These are phyloP conservation scores for Omphalotus guepiniiformis DNA, from an alignment of 768 basidiomycete genomes.

Conservation along the genomic window DNA sequence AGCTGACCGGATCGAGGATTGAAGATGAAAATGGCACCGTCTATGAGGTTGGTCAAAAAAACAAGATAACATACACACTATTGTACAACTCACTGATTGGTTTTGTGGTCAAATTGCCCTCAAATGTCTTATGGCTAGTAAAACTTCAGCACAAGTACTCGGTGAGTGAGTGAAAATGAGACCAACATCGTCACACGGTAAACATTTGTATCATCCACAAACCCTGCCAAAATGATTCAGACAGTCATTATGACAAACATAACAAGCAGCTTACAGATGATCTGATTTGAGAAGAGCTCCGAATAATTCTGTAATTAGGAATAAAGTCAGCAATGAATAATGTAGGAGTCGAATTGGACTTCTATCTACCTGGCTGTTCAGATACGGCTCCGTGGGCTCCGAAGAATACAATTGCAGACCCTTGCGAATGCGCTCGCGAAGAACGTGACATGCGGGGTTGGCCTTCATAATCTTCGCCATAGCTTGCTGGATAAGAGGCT, in stretches of 20 bases:
- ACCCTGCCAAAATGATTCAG: slow-evolving; percentile 48
- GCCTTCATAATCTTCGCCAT: slow-evolving; percentile 99
- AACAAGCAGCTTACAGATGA: slow-evolving; percentile 63
- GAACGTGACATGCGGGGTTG: slow-evolving; percentile 94
- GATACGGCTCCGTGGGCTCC: slow-evolving; percentile 97
- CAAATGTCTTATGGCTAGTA: slow-evolving; percentile 93
- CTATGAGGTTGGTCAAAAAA: slow-evolving; percentile 29
- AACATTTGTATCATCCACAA: slow-evolving; percentile 99
- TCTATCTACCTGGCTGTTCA: slow-evolving; percentile 79
- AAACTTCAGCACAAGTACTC: slow-evolving; percentile 13
- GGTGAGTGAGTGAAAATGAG: background rate
- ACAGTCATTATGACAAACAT: background rate
- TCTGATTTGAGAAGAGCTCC: slow-evolving; percentile 96
- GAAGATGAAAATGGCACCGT: slow-evolving; percentile 98
- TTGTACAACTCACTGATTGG: slow-evolving; percentile 71
- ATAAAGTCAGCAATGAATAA: slow-evolving; percentile 5
- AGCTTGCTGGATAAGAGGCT: slow-evolving; percentile 95
- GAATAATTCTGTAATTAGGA: slow-evolving; percentile 75
- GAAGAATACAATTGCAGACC: slow-evolving; percentile 98
- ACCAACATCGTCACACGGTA: slow-evolving; percentile 92
- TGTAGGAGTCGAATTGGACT: background rate
- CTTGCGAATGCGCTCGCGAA: slow-evolving; percentile 98
- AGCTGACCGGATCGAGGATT: slow-evolving; percentile 98
- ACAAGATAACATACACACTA: background rate
- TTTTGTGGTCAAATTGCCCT: slow-evolving; percentile 99